phyloP scores from a whole-genome alignment of 805 yeast species.

The Teunomyces pallodes region DNA sequence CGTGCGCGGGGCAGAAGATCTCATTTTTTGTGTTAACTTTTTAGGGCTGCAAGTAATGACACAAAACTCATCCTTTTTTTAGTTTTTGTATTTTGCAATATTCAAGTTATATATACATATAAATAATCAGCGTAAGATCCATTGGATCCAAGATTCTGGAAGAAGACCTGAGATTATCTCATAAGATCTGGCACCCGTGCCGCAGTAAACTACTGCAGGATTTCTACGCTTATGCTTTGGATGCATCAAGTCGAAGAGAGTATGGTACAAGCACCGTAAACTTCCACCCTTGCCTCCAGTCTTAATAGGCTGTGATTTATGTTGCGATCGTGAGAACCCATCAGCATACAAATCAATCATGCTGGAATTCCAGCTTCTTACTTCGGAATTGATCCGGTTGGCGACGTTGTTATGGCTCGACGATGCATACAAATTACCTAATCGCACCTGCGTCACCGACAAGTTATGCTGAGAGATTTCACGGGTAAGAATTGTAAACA shows the following conservation, averaged over 20 bases:
- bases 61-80: not conserved
- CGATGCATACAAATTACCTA: constrained; percentile 38
- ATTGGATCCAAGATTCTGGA: constrained; percentile 30
- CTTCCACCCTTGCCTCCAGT: constrained; percentile 28
- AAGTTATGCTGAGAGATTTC: constrained; percentile 36
- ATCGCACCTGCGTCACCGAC: constrained; percentile 37
- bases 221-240: constrained; percentile 11
- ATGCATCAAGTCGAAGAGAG: constrained; percentile 38
- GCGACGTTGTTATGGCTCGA: constrained; percentile 16
- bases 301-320: constrained; percentile 27
- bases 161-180: constrained; percentile 30
- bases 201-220: constrained; percentile 39
- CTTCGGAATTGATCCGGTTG: constrained; percentile 34
- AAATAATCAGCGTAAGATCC: constrained; percentile 14
- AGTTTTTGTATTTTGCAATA: not conserved
- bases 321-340: constrained; percentile 31
- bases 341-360: constrained; percentile 32
- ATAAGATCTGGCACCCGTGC: constrained; percentile 41
- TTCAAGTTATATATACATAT: not conserved
- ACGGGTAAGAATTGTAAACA: constrained; percentile 34
- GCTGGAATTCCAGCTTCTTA: constrained; percentile 37
- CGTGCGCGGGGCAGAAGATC: not conserved
- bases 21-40: not conserved
- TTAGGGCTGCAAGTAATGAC: constrained; percentile 2
- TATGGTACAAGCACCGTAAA: constrained; percentile 37